Evolutionary conservation across 73 alveolate genomes (phyloP).

Genomic region (Stentor roeselii): DNA sequence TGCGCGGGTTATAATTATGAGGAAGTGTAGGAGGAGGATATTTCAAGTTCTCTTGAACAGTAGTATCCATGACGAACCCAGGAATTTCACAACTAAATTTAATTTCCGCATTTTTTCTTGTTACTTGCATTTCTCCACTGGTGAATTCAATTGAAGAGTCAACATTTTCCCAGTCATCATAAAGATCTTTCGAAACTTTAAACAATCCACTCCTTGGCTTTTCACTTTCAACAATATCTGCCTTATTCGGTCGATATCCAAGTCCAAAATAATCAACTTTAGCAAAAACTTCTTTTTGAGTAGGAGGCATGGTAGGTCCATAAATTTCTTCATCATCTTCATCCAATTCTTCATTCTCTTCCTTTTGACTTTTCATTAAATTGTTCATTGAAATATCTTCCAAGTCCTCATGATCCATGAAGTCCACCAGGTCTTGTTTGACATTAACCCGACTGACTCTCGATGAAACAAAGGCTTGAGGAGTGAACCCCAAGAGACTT

Average conservation of each 20-base stretch:
- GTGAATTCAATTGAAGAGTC: neutral
- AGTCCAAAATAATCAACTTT: slow-evolving; percentile 24
- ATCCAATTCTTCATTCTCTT: neutral
- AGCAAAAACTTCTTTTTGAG: neutral
- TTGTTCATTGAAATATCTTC: slow-evolving; percentile 29
- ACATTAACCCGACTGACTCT: slow-evolving; percentile 30
- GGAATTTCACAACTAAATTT: neutral
- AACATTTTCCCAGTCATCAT: slow-evolving; percentile 9
- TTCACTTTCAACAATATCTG: neutral
- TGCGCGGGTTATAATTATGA: neutral
- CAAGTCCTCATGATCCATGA: slow-evolving; percentile 75
- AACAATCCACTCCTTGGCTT: neutral
- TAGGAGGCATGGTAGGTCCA: slow-evolving; percentile 36
- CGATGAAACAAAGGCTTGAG: slow-evolving; percentile 45
- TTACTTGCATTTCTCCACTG: neutral
- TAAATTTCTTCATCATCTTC: neutral
- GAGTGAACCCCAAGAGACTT: slow-evolving; percentile 57
- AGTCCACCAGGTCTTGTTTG: slow-evolving; percentile 45
- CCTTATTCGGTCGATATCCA: slow-evolving; percentile 3
- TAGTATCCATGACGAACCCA: slow-evolving; percentile 1
- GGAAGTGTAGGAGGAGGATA: slow-evolving; percentile 7
- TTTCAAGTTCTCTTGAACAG: neutral
- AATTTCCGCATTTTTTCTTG: neutral
- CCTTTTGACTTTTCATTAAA: neutral
- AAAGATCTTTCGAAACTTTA: neutral